Conservation (phyloP, 2,329 filamentous ascomycete genomes). For the Claviceps sp. region DNA sequence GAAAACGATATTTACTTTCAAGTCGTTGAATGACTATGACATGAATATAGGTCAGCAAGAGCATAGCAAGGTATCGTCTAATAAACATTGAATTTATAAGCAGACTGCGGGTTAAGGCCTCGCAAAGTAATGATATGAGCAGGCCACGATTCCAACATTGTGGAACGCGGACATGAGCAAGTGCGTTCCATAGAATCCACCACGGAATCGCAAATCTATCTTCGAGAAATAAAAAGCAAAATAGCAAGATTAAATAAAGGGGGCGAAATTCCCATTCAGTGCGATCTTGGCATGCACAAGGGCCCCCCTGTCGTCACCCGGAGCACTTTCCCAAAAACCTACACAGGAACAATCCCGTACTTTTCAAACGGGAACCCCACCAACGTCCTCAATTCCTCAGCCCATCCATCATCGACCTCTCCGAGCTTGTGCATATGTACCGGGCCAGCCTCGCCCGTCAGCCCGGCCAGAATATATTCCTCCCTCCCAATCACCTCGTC, state of each 20-base stretch:
- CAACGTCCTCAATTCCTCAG: conserved; percentile 37
- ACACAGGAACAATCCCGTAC: conserved; percentile 40
- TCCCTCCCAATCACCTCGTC: conserved; percentile 66
- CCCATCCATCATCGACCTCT: conserved; percentile 47
- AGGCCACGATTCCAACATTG: too few relatives aligned
- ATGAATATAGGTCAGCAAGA: too few relatives aligned
- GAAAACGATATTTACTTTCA: not conserved
- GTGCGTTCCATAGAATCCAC: too few relatives aligned
- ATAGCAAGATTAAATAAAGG: not conserved
- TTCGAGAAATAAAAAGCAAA: not conserved
- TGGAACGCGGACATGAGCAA: too few relatives aligned
- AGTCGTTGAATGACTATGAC: too few relatives aligned
- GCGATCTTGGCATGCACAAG: too few relatives aligned
- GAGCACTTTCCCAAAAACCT: not conserved
- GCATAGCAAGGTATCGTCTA: too few relatives aligned
- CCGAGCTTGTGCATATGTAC: conserved; percentile 43
- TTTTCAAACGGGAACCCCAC: conserved; percentile 43
- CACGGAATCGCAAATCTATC: not conserved
- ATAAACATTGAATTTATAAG: too few relatives aligned
- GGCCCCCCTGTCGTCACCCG: too few relatives aligned
- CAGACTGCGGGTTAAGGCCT: too few relatives aligned
- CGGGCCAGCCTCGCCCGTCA: conserved; percentile 53
- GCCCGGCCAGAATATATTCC: conserved; percentile 68
- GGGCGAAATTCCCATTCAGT: too few relatives aligned
- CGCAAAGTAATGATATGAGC: too few relatives aligned